Evolutionary conservation across 192 early-diverging fungal species (phyloP).

Genomic region (Backusella sp.): DNA sequence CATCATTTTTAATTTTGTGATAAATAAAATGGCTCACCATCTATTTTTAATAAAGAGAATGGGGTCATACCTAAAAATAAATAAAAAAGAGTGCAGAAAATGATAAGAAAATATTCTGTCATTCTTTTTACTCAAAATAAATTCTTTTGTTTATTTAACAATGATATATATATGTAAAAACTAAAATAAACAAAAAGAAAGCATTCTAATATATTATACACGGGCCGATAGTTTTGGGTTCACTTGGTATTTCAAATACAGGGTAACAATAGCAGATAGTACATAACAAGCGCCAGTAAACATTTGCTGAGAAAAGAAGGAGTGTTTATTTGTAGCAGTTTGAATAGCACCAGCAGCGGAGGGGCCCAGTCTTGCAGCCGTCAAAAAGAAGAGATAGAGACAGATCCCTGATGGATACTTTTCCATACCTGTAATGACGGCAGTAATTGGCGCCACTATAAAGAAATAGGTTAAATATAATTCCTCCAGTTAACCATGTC

Average conservation of each 20-base stretch:
- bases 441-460: constrained; percentile 25
- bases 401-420: constrained; percentile 24
- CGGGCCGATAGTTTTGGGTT: background rate
- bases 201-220: background rate
- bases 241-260: constrained; percentile 6
- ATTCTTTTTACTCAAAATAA: background rate
- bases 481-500: too few relatives aligned
- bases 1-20: too few relatives aligned
- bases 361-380: constrained; percentile 28
- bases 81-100: too few relatives aligned
- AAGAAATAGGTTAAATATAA: too few relatives aligned
- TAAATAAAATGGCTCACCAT: too few relatives aligned
- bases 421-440: constrained; percentile 18
- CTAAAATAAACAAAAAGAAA: too few relatives aligned
- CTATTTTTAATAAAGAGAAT: too few relatives aligned
- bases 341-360: constrained; percentile 32
- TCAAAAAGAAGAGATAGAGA: constrained; percentile 19
- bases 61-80: too few relatives aligned
- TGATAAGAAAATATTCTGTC: too few relatives aligned
- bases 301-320: constrained; percentile 40
- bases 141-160: background rate
- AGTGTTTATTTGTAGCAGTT: constrained; percentile 22
- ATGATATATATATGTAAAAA: background rate
- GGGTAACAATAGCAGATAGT: background rate
- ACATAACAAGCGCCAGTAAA: constrained; percentile 30